Evolutionary conservation across 1,284 basidiomycete genomes (phyloP).

Genomic region (Heterobasidion irregulare): DNA sequence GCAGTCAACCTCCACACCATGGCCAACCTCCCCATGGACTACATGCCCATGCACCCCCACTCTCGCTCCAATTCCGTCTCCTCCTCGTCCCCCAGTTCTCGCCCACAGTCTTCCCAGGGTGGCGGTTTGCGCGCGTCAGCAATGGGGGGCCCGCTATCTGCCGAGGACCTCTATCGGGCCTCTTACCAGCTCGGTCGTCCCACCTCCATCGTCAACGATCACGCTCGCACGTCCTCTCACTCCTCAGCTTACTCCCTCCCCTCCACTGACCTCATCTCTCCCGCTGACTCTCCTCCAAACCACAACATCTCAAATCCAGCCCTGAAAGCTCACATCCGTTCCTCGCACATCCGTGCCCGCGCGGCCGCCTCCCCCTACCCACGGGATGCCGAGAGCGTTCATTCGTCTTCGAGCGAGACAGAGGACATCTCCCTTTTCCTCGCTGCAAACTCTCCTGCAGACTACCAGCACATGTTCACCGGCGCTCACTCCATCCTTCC

Average conservation of each 20-base stretch:
- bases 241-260: conserved; percentile 35
- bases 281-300: conserved; percentile 61
- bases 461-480: conserved; percentile 56
- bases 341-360: conserved; percentile 67
- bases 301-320: conserved; percentile 62
- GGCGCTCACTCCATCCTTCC: conserved; percentile 38
- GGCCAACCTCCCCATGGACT: conserved; percentile 61
- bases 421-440: conserved; percentile 77
- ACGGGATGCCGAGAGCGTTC: conserved; percentile 74
- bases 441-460: conserved; percentile 32
- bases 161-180: conserved; percentile 63
- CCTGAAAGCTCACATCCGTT: conserved; percentile 64
- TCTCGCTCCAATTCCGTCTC: conserved; percentile 73
- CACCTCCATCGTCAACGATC: conserved; percentile 21
- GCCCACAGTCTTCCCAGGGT: conserved; percentile 71
- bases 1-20: conserved; percentile 69
- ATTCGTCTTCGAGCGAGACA: conserved; percentile 78
- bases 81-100: conserved; percentile 60
- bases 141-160: conserved; percentile 33
- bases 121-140: conserved; percentile 41
- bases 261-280: conserved; percentile 33
- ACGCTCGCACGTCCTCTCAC: conserved; percentile 27
- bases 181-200: conserved; percentile 31
- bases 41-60: conserved; percentile 55
- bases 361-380: conserved; percentile 75